phyloP scores from a whole-genome alignment of 805 yeast species.

The Candida chauliodis region DNA sequence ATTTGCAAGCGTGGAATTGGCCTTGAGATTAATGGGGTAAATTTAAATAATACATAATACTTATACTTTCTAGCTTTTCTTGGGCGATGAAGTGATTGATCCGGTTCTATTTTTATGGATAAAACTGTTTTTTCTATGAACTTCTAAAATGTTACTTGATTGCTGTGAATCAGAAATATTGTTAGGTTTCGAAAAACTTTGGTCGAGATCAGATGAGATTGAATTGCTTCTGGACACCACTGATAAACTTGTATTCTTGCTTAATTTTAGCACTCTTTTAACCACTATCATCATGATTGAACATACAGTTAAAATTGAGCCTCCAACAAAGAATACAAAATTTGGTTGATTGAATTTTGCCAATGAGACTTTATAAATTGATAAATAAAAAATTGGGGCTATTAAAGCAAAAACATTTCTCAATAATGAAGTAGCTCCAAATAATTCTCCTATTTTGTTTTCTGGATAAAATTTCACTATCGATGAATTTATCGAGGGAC shows the following conservation, averaged over 20 bases:
- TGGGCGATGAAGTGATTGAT: conserved; percentile 3
- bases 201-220: conserved; percentile 10
- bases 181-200: not conserved
- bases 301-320: conserved; percentile 11
- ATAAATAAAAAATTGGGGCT: conserved; percentile 47
- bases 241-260: conserved; percentile 8
- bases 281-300: conserved; percentile 13
- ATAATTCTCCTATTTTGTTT: conserved; percentile 62
- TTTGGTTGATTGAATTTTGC: conserved; percentile 25
- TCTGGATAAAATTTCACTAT: conserved; percentile 60
- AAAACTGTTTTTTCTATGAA: conserved; percentile 18
- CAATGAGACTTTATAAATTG: conserved; percentile 40
- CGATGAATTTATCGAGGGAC: conserved; percentile 59
- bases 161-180: conserved; percentile 1
- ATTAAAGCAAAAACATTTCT: conserved; percentile 47
- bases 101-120: conserved; percentile 12
- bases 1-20: conserved; percentile 71
- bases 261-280: conserved; percentile 18
- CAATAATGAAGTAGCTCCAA: conserved; percentile 64
- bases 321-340: conserved; percentile 22
- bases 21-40: conserved; percentile 53
- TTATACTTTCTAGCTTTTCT: not conserved
- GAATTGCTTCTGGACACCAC: conserved; percentile 14
- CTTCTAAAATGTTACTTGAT: conserved; percentile 11
- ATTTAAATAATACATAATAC: conserved; percentile 1